Percentiles rank a stretch among this genome's conserved stretches.
Conservation (phyloP, 768 basidiomycete genomes). For the Boletus rubroflammeus region DNA sequence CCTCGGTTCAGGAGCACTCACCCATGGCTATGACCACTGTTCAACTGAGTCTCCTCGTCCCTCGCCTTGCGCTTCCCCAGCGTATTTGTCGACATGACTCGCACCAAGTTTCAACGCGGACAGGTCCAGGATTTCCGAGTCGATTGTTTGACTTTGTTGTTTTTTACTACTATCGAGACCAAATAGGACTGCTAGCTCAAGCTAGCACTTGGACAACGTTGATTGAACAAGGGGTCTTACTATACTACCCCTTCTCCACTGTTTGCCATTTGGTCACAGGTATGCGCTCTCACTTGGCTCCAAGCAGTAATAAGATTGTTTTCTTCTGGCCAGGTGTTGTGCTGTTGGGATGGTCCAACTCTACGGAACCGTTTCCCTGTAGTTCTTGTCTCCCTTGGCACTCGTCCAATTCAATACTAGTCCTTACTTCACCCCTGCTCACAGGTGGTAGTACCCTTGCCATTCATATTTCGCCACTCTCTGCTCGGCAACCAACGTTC, state of each 20-base stretch:
- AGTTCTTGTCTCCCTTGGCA: background rate
- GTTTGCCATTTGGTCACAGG: background rate
- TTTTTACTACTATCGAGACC: no score
- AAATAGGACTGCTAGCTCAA: no score
- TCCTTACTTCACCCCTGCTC: background rate
- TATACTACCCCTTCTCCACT: background rate
- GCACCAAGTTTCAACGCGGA: background rate
- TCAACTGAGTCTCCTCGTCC: slow-evolving; percentile 11
- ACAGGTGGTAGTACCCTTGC: background rate
- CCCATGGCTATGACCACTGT: slow-evolving; percentile 18
- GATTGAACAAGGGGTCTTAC: background rate
- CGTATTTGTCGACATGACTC: slow-evolving; percentile 5
- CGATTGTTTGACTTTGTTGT: slow-evolving; percentile 11
- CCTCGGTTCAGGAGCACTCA: background rate
- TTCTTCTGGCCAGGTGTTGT: background rate
- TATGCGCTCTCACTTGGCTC: background rate
- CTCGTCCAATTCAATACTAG: background rate
- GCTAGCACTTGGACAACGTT: background rate
- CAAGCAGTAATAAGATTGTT: background rate
- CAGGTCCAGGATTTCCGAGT: background rate
- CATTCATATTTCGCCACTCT: background rate
- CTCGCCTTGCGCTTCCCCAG: slow-evolving; percentile 30
- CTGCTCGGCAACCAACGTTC: background rate
- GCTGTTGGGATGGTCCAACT: background rate
- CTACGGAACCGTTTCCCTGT: background rate